Percentiles rank a stretch among this genome's conserved stretches.
Conservation (phyloP, 2,329 filamentous ascomycete genomes). For the Alternaria ethzedia region DNA sequence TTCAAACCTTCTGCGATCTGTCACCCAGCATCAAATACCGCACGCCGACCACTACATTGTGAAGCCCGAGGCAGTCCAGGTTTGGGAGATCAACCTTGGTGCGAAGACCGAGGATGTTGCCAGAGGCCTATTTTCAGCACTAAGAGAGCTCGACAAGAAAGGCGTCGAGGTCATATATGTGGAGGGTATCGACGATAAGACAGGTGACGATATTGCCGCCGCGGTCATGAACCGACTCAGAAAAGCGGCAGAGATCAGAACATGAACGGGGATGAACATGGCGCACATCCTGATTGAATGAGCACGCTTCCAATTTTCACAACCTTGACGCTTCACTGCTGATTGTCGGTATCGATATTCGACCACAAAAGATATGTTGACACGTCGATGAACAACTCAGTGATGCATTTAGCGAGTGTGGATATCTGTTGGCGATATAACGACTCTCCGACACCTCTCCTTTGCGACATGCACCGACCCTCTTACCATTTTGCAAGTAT, state of each 20-base stretch:
- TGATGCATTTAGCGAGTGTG: not conserved
- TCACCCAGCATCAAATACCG: constrained; percentile 44
- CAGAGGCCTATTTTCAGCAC: constrained; percentile 82
- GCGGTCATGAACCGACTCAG: constrained; percentile 63
- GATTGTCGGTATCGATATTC: not conserved
- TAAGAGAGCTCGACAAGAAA: constrained; percentile 82
- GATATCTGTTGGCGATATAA: not conserved
- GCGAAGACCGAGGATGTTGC: constrained; percentile 75
- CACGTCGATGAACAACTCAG: not conserved
- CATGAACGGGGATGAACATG: not conserved
- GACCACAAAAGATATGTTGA: not conserved
- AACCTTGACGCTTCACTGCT: not conserved
- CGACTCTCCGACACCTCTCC: not conserved
- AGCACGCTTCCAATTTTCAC: not conserved
- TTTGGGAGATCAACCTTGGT: constrained; percentile 77
- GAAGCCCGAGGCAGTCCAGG: constrained; percentile 19
- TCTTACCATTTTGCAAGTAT: not conserved
- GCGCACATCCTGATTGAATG: not conserved
- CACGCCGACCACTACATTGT: constrained; percentile 30
- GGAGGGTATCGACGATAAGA: constrained; percentile 77
- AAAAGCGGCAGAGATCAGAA: constrained; percentile 53
- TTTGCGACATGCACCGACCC: not conserved
- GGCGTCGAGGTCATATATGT: constrained; percentile 86
- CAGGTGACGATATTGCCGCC: constrained; percentile 78
- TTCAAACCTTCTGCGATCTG: constrained; percentile 44